Evolutionary conservation across 2,329 filamentous ascomycete species (phyloP).

Genomic region (Fonsecaea nubica): DNA sequence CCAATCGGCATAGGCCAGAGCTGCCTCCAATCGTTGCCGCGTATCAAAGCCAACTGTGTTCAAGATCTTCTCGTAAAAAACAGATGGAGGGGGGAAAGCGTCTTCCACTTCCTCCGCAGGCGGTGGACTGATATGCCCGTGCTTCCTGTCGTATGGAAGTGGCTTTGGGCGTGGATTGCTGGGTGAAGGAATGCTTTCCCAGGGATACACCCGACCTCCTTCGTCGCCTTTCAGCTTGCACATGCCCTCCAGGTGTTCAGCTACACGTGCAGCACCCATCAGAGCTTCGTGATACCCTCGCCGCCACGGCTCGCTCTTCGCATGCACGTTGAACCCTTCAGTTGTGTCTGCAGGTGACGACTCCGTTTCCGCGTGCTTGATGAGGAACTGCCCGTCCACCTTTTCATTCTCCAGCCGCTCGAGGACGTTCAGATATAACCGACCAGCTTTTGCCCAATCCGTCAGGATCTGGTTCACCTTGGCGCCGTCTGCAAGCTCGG

Average conservation of each 20-base stretch:
- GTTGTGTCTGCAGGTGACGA: slow-evolving; percentile 56
- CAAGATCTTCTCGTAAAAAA: slow-evolving; percentile 80
- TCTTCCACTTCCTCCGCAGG: slow-evolving; percentile 76
- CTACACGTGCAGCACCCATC: slow-evolving; percentile 75
- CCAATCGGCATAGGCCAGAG: slow-evolving; percentile 83
- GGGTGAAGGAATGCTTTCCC: slow-evolving; percentile 76
- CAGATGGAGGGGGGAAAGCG: slow-evolving; percentile 73
- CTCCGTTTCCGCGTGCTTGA: slow-evolving; percentile 53
- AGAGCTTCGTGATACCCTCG: slow-evolving; percentile 83
- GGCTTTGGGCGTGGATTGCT: slow-evolving; percentile 82
- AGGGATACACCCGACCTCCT: slow-evolving; percentile 62
- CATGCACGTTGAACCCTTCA: slow-evolving; percentile 66
- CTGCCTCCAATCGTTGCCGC: slow-evolving; percentile 80
- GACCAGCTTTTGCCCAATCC: slow-evolving; percentile 74
- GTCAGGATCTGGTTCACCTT: slow-evolving; percentile 60
- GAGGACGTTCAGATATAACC: slow-evolving; percentile 66
- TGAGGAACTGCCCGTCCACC: slow-evolving; percentile 71
- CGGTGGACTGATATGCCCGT: slow-evolving; percentile 57
- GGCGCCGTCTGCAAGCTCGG: slow-evolving; percentile 59
- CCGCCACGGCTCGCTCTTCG: slow-evolving; percentile 82
- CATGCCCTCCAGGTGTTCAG: slow-evolving; percentile 79
- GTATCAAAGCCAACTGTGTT: slow-evolving; percentile 79
- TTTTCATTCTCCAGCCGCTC: slow-evolving; percentile 71
- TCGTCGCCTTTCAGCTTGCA: slow-evolving; percentile 68
- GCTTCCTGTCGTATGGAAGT: slow-evolving; percentile 66